These are phyloP conservation scores for Entophlyctis luteolus DNA, from an alignment of 192 early-diverging fungal species.

Conservation along the genomic window DNA sequence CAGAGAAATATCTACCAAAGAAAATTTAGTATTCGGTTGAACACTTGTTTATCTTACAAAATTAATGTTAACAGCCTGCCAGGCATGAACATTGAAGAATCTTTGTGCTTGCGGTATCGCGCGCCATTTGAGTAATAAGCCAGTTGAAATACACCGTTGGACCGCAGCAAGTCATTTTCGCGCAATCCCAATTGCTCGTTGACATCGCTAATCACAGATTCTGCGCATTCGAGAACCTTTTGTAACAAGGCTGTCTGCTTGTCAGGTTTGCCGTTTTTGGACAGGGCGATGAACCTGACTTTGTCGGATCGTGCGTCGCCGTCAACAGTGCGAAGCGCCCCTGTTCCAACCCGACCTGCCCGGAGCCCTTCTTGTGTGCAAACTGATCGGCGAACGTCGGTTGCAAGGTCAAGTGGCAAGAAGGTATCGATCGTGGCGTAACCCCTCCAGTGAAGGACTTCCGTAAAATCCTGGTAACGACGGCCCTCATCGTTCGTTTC, in stretches of 20 bases:
- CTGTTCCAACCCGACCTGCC: not conserved
- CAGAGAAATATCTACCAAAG: not conserved
- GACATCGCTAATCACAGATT: not conserved
- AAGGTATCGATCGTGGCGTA: not conserved
- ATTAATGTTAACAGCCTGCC: conserved; percentile 6
- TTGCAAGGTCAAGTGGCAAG: not conserved
- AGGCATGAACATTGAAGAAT: conserved; percentile 21
- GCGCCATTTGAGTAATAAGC: conserved; percentile 14
- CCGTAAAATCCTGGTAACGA: not conserved
- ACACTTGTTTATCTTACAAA: not conserved
- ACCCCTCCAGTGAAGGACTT: not conserved
- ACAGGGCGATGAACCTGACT: not conserved
- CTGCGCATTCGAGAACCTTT: not conserved
- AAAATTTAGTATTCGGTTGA: not conserved
- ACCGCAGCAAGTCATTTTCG: not conserved
- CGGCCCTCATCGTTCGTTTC: not conserved
- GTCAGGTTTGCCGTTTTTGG: not conserved
- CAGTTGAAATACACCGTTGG: conserved; percentile 7
- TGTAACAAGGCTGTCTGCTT: not conserved
- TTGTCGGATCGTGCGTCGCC: not conserved
- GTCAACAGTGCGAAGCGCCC: not conserved
- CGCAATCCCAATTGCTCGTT: not conserved
- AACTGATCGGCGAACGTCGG: not conserved
- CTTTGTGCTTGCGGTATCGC: conserved; percentile 4
- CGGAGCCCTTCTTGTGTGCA: not conserved